Conservation (phyloP, 2,329 filamentous ascomycete genomes). For the Tolypocladium endophyticum region DNA sequence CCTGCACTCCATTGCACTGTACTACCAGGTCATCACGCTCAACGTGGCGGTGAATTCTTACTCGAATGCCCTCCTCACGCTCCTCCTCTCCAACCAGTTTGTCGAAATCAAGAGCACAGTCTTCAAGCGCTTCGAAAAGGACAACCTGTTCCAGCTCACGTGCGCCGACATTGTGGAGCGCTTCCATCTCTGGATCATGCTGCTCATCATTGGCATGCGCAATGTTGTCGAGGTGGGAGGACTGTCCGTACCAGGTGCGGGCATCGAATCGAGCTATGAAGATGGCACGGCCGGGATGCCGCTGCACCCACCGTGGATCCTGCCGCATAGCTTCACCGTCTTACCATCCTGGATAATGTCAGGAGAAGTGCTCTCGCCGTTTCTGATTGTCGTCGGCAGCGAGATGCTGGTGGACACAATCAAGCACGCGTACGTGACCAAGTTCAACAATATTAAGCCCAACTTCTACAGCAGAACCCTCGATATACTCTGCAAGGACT, state of each 20-base stretch:
- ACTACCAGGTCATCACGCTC: constrained; percentile 95
- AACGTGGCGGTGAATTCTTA: constrained; percentile 99
- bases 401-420: constrained; percentile 96
- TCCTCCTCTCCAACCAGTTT: constrained; percentile 94
- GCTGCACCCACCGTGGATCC: constrained; percentile 59
- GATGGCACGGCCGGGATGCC: constrained; percentile 44
- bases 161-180: constrained; percentile 95
- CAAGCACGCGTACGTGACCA: constrained; percentile 95
- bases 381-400: constrained; percentile 85
- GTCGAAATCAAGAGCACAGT: constrained; percentile 98
- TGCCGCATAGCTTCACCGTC: constrained; percentile 85
- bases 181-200: constrained; percentile 96
- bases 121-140: constrained; percentile 98
- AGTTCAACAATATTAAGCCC: constrained; percentile 96
- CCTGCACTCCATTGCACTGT: constrained; percentile 74
- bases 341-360: constrained; percentile 68
- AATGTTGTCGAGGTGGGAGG: constrained; percentile 95
- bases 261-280: constrained; percentile 35
- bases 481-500: constrained; percentile 92
- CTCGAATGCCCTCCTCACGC: constrained; percentile 84
- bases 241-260: constrained; percentile 51
- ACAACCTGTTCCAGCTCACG: constrained; percentile 91
- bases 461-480: constrained; percentile 81
- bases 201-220: constrained; percentile 88
- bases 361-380: constrained; percentile 83